Conservation (phyloP, 73 alveolate genomes). For the Tetrahymena borealis region DNA sequence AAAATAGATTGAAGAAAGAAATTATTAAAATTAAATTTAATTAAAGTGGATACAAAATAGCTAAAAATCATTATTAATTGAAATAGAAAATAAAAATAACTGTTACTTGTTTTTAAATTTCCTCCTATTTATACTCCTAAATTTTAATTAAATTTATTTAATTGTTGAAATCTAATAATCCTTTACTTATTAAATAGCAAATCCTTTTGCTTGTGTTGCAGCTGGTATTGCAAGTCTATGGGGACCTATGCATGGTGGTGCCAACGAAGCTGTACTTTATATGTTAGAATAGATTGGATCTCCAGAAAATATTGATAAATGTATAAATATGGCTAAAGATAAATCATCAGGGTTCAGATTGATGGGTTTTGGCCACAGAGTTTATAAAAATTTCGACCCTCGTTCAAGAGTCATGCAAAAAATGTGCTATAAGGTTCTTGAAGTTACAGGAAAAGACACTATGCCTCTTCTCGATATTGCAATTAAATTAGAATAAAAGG, state of each 20-base stretch:
- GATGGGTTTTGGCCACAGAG: slow-evolving; percentile 98
- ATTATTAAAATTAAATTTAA: no score
- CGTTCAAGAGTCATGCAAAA: slow-evolving; percentile 40
- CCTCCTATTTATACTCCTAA: no score
- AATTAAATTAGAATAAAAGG: slow-evolving; percentile 67
- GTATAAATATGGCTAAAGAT: slow-evolving; percentile 64
- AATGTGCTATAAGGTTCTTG: slow-evolving; percentile 38
- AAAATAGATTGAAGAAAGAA: no score
- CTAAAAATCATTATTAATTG: no score
- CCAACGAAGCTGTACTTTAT: slow-evolving; percentile 83
- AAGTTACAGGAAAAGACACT: slow-evolving; percentile 12
- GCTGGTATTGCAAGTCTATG: slow-evolving; percentile 96
- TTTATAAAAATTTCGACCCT: slow-evolving; percentile 73
- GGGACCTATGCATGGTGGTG: slow-evolving; percentile 99
- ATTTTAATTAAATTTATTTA: no score
- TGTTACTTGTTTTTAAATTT: no score
- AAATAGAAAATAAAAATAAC: no score
- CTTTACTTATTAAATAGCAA: no score
- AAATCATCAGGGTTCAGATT: slow-evolving; percentile 66
- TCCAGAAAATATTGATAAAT: slow-evolving; percentile 53
- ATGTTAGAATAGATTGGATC: slow-evolving; percentile 75
- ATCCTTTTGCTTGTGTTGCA: slow-evolving; percentile 96
- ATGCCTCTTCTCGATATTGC: slow-evolving; percentile 45
- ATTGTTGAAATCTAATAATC: no score
- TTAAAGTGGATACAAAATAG: no score